phyloP scores from a whole-genome alignment of 768 basidiomycete genomes.

The Tulasnella calospora region DNA sequence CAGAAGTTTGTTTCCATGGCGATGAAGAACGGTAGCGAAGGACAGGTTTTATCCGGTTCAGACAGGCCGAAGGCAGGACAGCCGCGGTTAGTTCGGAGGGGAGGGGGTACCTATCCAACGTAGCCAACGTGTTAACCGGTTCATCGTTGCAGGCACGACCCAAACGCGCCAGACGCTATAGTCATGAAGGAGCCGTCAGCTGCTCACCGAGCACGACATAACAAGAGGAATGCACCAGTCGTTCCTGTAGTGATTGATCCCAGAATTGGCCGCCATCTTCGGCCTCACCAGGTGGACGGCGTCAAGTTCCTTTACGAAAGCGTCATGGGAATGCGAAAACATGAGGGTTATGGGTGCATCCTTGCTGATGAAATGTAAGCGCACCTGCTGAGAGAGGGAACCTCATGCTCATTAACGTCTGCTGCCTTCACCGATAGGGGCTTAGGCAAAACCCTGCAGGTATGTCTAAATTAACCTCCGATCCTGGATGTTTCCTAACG shows the following conservation, averaged over 20 bases:
- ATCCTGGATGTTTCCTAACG: not conserved
- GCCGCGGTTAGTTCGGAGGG: slow-evolving; percentile 46
- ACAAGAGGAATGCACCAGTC: slow-evolving; percentile 64
- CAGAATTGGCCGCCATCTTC: slow-evolving; percentile 63
- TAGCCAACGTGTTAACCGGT: no score
- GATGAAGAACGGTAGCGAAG: not conserved
- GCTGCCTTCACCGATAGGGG: slow-evolving; percentile 53
- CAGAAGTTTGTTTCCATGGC: slow-evolving; percentile 17
- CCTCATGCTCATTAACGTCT: not conserved
- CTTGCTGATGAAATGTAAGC: slow-evolving; percentile 91
- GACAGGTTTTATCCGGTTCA: not conserved
- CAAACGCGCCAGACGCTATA: slow-evolving; percentile 66
- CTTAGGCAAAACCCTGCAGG: slow-evolving; percentile 92
- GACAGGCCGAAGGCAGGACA: slow-evolving; percentile 32
- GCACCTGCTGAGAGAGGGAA: not conserved
- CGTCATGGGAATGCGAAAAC: slow-evolving; percentile 88
- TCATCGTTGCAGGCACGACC: slow-evolving; percentile 59
- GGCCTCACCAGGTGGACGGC: slow-evolving; percentile 91
- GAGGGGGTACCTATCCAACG: not conserved
- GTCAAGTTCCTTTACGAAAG: slow-evolving; percentile 81
- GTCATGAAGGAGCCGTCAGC: slow-evolving; percentile 78
- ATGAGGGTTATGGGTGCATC: slow-evolving; percentile 87
- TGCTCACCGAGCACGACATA: slow-evolving; percentile 60
- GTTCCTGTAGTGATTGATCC: slow-evolving; percentile 89
- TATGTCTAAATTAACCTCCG: slow-evolving; percentile 29